These are phyloP conservation scores for Aphanocladium album DNA, from an alignment of 2,329 filamentous ascomycete species.

Conservation along the genomic window DNA sequence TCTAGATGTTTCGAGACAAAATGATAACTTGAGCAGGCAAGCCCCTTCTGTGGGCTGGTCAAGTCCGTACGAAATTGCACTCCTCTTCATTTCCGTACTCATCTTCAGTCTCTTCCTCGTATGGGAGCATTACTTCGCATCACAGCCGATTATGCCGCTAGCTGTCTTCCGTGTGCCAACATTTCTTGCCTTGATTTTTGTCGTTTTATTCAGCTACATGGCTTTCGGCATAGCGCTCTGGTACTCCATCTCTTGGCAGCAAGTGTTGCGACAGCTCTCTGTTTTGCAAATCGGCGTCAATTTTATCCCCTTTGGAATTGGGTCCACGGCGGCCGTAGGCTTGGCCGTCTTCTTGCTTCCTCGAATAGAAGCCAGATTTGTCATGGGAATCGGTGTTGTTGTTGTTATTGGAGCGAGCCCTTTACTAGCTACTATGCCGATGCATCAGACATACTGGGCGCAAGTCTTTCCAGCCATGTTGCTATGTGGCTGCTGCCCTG, in stretches of 20 bases:
- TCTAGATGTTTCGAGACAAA: not conserved
- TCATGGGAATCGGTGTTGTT: slow-evolving; percentile 38
- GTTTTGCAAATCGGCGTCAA: slow-evolving; percentile 32
- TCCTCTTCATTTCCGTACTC: slow-evolving; percentile 31
- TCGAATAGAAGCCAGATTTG: slow-evolving; percentile 41
- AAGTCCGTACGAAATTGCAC: slow-evolving; percentile 34
- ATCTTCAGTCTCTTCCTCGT: slow-evolving; percentile 28
- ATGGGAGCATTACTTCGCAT: slow-evolving; percentile 37
- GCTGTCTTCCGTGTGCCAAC: slow-evolving; percentile 40
- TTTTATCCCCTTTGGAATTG: slow-evolving; percentile 38
- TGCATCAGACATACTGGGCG: slow-evolving; percentile 36
- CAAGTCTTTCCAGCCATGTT: slow-evolving; percentile 35
- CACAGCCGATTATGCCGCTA: slow-evolving; percentile 41
- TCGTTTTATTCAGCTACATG: slow-evolving; percentile 43
- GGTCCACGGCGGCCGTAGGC: slow-evolving; percentile 32
- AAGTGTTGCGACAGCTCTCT: slow-evolving; percentile 35
- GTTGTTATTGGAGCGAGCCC: slow-evolving; percentile 19
- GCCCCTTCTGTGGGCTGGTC: slow-evolving; percentile 42
- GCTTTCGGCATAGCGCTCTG: slow-evolving; percentile 41
- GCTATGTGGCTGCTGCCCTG: slow-evolving; percentile 35
- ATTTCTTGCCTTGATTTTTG: slow-evolving; percentile 37
- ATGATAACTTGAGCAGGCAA: slow-evolving; percentile 25
- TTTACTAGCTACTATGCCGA: slow-evolving; percentile 36
- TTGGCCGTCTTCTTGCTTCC: slow-evolving; percentile 42
- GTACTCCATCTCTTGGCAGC: slow-evolving; percentile 43